Percentiles rank a stretch among this genome's conserved stretches.
Evolutionary conservation across 2,329 filamentous ascomycete genomes (phyloP).

Genomic region (Colletotrichum lupini): DNA sequence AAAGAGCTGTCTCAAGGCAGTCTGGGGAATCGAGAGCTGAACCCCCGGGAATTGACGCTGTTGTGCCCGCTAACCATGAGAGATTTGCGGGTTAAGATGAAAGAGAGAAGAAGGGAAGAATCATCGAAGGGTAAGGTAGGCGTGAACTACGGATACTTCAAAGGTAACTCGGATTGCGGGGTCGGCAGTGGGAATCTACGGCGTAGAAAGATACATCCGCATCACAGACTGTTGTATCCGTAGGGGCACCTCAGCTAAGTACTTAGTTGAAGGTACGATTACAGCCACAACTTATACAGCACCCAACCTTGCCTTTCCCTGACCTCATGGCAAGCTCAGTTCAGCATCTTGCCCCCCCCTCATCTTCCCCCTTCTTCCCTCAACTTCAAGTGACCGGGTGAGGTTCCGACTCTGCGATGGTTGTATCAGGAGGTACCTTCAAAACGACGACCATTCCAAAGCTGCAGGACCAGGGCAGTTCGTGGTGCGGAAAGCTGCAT

Average conservation of each 20-base stretch:
- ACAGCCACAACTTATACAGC: not conserved
- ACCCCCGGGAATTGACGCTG: slow-evolving; percentile 34
- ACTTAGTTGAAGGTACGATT: not conserved
- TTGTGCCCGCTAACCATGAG: slow-evolving; percentile 33
- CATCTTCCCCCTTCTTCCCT: not conserved
- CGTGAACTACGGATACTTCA: slow-evolving; percentile 24
- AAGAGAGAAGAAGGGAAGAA: not conserved
- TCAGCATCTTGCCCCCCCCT: not conserved
- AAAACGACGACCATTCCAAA: not conserved
- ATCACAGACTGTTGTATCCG: not conserved
- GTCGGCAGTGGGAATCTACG: slow-evolving; percentile 29
- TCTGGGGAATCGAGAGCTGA: slow-evolving; percentile 38
- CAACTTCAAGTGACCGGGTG: not conserved
- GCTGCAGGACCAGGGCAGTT: slow-evolving; percentile 1
- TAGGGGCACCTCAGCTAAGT: not conserved
- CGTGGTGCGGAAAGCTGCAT: slow-evolving; percentile 28
- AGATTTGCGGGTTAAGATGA: slow-evolving; percentile 23
- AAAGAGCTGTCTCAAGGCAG: not conserved
- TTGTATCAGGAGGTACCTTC: not conserved
- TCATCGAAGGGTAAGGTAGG: not conserved
- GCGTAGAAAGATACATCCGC: slow-evolving; percentile 11
- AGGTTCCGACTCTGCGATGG: not conserved
- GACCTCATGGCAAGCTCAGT: not conserved
- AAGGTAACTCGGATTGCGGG: slow-evolving; percentile 28
- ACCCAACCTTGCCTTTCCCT: slow-evolving; percentile 1